Percentiles rank a stretch among this genome's conserved stretches.
Evolutionary conservation across 148 eudicot species (phyloP).

Genomic region (Fagopyrum homotropicum): DNA sequence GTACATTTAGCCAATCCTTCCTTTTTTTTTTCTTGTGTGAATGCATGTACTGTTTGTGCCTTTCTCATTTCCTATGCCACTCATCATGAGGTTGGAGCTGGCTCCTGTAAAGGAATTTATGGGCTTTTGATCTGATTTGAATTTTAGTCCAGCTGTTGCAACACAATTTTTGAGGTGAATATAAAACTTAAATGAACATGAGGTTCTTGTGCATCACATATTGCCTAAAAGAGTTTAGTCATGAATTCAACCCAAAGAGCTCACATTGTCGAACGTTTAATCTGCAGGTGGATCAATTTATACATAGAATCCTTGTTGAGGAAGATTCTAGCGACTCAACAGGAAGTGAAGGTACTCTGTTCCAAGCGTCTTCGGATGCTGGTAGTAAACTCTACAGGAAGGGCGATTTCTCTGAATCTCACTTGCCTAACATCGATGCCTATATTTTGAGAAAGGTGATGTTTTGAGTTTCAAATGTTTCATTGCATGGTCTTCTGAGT

Average conservation of each 20-base stretch:
- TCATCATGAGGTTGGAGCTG: background rate
- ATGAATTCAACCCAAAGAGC: background rate
- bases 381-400: constrained; percentile 57
- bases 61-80: background rate
- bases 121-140: background rate
- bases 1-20: background rate
- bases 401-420: constrained; percentile 60
- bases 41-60: background rate
- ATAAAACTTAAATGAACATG: background rate
- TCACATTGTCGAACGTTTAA: constrained; percentile 9
- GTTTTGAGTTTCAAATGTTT: background rate
- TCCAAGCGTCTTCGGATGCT: constrained; percentile 59
- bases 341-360: constrained; percentile 38
- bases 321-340: constrained; percentile 52
- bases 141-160: background rate
- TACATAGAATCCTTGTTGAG: constrained; percentile 81
- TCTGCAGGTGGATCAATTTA: constrained; percentile 84
- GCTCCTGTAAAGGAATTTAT: background rate
- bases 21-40: background rate
- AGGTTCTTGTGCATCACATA: background rate
- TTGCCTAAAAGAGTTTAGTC: background rate
- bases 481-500: background rate
- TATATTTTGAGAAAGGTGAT: constrained; percentile 83
- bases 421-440: constrained; percentile 50
- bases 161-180: background rate